These are phyloP conservation scores for Chlorella variabilis DNA, from an alignment of 163 green algal species.

Conservation along the genomic window DNA sequence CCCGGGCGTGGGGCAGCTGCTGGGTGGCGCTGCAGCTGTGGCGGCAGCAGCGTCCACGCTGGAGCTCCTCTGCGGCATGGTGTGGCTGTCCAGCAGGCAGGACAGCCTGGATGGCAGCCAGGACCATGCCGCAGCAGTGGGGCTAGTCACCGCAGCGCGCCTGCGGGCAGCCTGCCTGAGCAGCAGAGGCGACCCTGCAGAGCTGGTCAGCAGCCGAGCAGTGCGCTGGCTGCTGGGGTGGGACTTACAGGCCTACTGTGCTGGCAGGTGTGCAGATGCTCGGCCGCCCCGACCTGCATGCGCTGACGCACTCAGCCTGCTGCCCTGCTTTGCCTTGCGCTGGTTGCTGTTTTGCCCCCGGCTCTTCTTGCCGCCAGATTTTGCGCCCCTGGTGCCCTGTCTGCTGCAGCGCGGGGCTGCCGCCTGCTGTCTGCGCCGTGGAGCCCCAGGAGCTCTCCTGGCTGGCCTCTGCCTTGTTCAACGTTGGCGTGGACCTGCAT, in stretches of 20 bases:
- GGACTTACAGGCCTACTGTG: constrained; percentile 17
- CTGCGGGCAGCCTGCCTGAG: neutral
- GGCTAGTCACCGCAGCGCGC: neutral
- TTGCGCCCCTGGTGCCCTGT: too few relatives aligned
- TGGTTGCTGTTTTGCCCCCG: neutral
- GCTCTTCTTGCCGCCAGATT: too few relatives aligned
- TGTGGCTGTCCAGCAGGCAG: neutral
- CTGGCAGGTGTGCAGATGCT: too few relatives aligned
- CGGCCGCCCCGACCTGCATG: too few relatives aligned
- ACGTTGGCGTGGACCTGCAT: constrained; percentile 34
- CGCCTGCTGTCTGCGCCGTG: neutral
- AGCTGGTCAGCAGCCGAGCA: neutral
- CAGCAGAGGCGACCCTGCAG: neutral
- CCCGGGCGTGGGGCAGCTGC: neutral
- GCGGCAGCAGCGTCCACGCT: neutral
- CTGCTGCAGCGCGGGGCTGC: constrained; percentile 12
- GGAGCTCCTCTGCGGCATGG: neutral
- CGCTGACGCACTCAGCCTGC: neutral
- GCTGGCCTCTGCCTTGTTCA: constrained; percentile 42
- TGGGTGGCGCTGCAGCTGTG: constrained; percentile 3
- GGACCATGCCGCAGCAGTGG: constrained; percentile 31
- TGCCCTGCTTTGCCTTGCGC: neutral
- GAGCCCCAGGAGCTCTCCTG: constrained; percentile 34
- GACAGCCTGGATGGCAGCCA: neutral
- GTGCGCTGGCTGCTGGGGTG: constrained; percentile 15